Percentiles rank a stretch among this genome's conserved stretches.
Evolutionary conservation across 2,329 filamentous ascomycete species (phyloP).

Genomic region (Fusarium proliferatum): DNA sequence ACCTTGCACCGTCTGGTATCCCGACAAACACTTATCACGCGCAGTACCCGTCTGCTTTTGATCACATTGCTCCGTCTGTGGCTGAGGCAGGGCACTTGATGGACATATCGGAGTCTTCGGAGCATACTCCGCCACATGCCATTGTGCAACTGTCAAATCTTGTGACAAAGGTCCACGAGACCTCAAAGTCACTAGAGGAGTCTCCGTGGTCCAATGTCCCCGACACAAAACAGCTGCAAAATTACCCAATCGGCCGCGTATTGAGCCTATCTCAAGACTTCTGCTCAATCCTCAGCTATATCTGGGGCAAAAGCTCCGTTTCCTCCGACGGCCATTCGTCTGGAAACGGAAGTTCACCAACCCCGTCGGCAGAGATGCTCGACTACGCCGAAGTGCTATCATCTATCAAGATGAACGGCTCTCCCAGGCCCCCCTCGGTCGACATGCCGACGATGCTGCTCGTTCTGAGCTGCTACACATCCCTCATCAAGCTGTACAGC

Average conservation of each 20-base stretch:
- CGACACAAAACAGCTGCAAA: neutral
- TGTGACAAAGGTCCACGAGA: neutral
- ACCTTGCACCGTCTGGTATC: neutral
- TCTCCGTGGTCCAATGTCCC: neutral
- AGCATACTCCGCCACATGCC: neutral
- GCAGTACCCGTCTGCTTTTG: neutral
- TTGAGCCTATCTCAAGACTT: neutral
- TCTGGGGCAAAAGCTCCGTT: neutral
- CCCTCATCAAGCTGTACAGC: slow-evolving; percentile 2
- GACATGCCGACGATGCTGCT: neutral
- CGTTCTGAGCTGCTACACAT: neutral
- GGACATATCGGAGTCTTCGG: neutral
- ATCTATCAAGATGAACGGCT: neutral
- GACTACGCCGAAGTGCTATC: fast-evolving
- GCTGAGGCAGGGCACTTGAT: neutral
- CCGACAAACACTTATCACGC: neutral
- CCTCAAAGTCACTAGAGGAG: fast-evolving
- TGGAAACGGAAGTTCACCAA: neutral
- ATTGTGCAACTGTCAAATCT: neutral
- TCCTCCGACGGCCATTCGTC: fast-evolving
- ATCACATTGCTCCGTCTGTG: neutral
- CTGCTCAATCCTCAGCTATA: neutral
- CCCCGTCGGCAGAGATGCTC: neutral
- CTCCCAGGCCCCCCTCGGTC: neutral
- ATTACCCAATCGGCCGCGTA: neutral